Evolutionary conservation across 176 grass and related monocot species (phyloP), one percentile per base, ranked within the genome.

Genomic region (Melocanna baccifera): DNA sequence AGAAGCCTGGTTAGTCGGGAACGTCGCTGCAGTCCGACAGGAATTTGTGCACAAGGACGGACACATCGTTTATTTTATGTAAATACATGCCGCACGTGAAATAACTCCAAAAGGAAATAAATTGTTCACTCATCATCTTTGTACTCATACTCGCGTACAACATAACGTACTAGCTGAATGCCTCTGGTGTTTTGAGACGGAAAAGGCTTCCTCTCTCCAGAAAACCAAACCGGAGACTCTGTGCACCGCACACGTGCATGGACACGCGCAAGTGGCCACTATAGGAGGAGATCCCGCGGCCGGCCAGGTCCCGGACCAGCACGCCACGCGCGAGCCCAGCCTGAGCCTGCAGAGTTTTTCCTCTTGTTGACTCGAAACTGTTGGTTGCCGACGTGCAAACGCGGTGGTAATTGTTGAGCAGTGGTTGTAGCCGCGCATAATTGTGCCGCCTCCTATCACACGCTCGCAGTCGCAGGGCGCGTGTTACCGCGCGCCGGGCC

Each of bases 161-260:
- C 9, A 56, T 19, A 9, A 8, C 7, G 19, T 9, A 22, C 40
- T 41, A 41, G 55, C 4, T 0, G 55, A 11, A 58, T 0, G 22
- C 9, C 22, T 11, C 22, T 23, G 22, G 56, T 58, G 56, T 25
- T 47, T 22, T 2, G 56, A 25, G n/a, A 11, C 5, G 56, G 4
- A 25, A 42, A 42, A 1, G 41, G 41, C 41, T 12, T 12, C 5
- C 10, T 16, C 12, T 0, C 8, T 1, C 25, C 32, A 19, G 45
- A 30, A 37, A 64, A 7, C 41, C 40, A 32, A 28, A 28, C 32
- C 10, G 37, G 61, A 23, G n/a, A 55, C 34, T 51, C 28, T 69
- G 63, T 16, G 78, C 12, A 13, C 7, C 29, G 78, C 78, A 69
- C 64, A 81, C 63, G 78, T 81, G 78, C 78, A 41, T 34, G 47